Conservation (phyloP, 192 early-diverging fungal species). For the Dispira parvispora region DNA sequence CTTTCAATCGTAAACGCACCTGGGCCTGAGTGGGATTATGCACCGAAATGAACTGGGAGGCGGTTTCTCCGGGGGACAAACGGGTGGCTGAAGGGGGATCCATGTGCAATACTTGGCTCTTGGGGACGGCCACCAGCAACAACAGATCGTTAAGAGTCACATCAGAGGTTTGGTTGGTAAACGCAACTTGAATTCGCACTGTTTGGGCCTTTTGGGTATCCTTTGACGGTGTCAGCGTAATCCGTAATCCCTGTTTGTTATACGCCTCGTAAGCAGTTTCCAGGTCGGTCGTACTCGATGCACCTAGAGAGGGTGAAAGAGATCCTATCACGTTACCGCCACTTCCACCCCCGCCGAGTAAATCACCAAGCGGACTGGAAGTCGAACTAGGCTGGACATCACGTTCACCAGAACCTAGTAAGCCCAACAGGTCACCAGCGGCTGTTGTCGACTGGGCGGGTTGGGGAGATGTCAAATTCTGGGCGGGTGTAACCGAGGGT, state of each 20-base stretch:
- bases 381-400: slow-evolving; percentile 8
- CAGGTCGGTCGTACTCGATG: background rate
- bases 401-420: slow-evolving; percentile 12
- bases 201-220: slow-evolving; percentile 36
- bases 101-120: slow-evolving; percentile 78
- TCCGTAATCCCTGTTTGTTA: slow-evolving; percentile 55
- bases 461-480: slow-evolving; percentile 12
- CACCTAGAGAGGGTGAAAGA: too few species aligned
- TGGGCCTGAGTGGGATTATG: slow-evolving; percentile 61
- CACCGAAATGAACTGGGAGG: slow-evolving; percentile 67
- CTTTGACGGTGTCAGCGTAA: slow-evolving; percentile 59
- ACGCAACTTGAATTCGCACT: slow-evolving; percentile 49
- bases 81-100: slow-evolving; percentile 51
- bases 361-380: background rate
- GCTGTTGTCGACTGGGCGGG: slow-evolving; percentile 14
- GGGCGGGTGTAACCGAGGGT: slow-evolving; percentile 21
- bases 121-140: slow-evolving; percentile 90
- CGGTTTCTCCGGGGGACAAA: slow-evolving; percentile 38
- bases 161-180: slow-evolving; percentile 41
- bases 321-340: too few species aligned
- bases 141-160: slow-evolving; percentile 41
- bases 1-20: slow-evolving; percentile 30
- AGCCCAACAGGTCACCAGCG: slow-evolving; percentile 16
- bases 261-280: slow-evolving; percentile 42
- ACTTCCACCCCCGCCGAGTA: too few species aligned